A percentile compares a stretch with the other conserved stretches of the same genome.
Conservation (phyloP, 768 basidiomycete species). For the Suillus subalutaceus region DNA sequence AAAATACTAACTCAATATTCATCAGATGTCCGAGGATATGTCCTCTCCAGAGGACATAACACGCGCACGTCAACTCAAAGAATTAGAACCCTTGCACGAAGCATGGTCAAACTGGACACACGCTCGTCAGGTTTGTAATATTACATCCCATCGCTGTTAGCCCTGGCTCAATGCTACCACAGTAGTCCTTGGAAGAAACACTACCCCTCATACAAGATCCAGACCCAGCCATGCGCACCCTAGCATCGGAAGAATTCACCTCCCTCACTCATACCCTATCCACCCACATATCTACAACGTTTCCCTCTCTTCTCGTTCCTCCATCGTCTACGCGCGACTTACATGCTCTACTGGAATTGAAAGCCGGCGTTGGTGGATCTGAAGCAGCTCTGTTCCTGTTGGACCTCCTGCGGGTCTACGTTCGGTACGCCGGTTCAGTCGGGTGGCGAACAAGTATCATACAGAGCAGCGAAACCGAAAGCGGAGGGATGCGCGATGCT, state of each 20-base stretch:
- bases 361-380: conserved; percentile 90
- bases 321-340: conserved; percentile 64
- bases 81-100: conserved; percentile 64
- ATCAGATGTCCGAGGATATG: conserved; percentile 55
- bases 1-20: not conserved
- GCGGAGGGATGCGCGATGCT: conserved; percentile 77
- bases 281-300: conserved; percentile 39
- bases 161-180: conserved; percentile 22
- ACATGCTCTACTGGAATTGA: conserved; percentile 86
- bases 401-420: conserved; percentile 83
- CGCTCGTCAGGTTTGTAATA: conserved; percentile 56
- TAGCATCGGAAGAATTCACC: conserved; percentile 71
- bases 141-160: conserved; percentile 7
- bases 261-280: conserved; percentile 41
- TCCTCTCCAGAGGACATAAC: conserved; percentile 59
- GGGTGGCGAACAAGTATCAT: conserved; percentile 69
- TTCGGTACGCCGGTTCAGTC: conserved; percentile 53
- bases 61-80: conserved; percentile 63
- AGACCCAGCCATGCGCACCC: conserved; percentile 72
- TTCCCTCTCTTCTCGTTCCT: conserved; percentile 77
- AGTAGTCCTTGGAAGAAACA: conserved; percentile 71
- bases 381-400: conserved; percentile 83
- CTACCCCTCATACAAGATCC: conserved; percentile 65
- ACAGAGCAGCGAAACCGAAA: conserved; percentile 56
- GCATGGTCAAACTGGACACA: conserved; percentile 70